Base-by-base conservation (phyloP, 805 yeast genomes). In the Pichia scutulata region DNA sequence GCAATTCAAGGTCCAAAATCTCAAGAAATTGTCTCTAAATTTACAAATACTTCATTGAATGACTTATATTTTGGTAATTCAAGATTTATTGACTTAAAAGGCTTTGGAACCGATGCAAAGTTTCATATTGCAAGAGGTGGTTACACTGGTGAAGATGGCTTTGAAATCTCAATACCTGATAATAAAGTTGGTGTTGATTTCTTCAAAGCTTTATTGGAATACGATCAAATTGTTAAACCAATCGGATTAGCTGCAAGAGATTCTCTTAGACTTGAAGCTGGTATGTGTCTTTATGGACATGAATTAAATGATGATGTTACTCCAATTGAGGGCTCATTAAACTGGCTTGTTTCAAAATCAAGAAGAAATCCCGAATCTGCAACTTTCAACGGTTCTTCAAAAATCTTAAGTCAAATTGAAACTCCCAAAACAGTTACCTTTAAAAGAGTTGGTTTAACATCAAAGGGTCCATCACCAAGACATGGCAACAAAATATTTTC, bases 231-330 rank as follows among this genome's bases (percentile, higher is more conserved):
- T 13, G 87, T 89, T 44, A 80, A 79, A 64, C 96, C 97, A 39
- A 87, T 89, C 59, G 99, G 99, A 5, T 78, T 93, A 47, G 99
- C 98, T n/a, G 98, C 99, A 2, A 82, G 99, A 68, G 99, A 93
- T 67, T 87, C 97, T 12, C 74, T 93, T 57, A 80, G 99, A 62
- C 72, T 93, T 47, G 99, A 93, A 71, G 99, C 99, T 5, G 99
- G 99, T 30, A 87, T 93, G 97, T 93, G 99, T 69, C 75, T 93
- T 49, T 93, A 93, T 61, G 99, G 99, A 2, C 86, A 89, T 65
- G 99, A 93, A 68, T 75, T 93, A 60, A 78, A 77, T 54, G 96
- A 89, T 58, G 66, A 70, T 13, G 81, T 78, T 28, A 84, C 96
- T 2, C 99, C 99, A 12, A 80, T 92, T 4, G 95, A 89, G 59